phyloP scores from a whole-genome alignment of 164 flowering plant species.

The Sedum album region DNA sequence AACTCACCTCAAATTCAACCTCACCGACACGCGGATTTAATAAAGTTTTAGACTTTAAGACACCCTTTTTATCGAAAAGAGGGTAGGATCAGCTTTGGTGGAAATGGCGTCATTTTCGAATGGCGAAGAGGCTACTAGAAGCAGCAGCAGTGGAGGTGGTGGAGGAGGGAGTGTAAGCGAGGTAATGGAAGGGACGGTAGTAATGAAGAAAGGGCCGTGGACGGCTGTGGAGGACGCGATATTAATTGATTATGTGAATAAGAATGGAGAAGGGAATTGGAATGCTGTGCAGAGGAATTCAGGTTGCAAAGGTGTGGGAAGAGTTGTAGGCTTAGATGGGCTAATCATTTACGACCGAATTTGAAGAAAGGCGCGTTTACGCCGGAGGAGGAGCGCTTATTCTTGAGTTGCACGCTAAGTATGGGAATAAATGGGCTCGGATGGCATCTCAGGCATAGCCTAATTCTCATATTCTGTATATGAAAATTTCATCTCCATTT shows the following conservation, averaged over 20 bases:
- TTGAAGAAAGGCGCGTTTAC: conserved; percentile 4
- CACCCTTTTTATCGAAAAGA: background rate
- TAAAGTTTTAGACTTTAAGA: background rate
- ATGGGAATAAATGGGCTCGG: conserved; percentile 7
- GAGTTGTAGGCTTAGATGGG: conserved; percentile 7
- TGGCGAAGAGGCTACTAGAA: background rate
- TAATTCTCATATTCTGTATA: background rate
- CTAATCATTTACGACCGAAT: conserved; percentile 9
- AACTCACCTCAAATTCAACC: too few species aligned
- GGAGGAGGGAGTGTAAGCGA: background rate
- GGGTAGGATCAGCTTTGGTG: background rate
- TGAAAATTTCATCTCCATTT: too few species aligned
- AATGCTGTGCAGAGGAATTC: conserved; percentile 7
- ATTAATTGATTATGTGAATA: background rate
- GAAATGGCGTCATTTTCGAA: background rate
- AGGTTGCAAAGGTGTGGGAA: conserved; percentile 5
- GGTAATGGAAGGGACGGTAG: background rate
- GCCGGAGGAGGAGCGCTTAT: conserved; percentile 4
- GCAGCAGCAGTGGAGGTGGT: background rate
- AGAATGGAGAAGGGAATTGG: conserved; percentile 8
- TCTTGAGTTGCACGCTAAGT: conserved; percentile 4
- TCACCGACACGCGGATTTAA: too few species aligned
- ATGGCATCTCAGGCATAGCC: conserved; percentile 1
- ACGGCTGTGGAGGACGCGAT: conserved; percentile 6
- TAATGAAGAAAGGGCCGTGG: conserved; percentile 7